Percentiles rank a stretch among this genome's conserved stretches.
Conservation (phyloP, 2,329 filamentous ascomycete genomes). For the Verticillium alfalfae region DNA sequence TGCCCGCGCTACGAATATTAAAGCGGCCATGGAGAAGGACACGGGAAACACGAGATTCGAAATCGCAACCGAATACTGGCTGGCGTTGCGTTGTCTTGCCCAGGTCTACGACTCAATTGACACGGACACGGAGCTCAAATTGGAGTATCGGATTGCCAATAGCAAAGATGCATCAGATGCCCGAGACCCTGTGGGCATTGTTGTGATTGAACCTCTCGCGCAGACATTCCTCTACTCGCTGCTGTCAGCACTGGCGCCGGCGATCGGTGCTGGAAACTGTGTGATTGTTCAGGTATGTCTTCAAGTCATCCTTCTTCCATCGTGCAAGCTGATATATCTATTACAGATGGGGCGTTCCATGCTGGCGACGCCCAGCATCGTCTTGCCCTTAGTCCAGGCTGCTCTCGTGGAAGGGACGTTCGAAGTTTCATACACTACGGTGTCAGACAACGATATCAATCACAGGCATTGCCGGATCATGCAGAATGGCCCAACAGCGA, state of each 20-base stretch:
- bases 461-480: conserved; percentile 3
- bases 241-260: conserved; percentile 16
- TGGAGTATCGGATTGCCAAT: conserved; percentile 14
- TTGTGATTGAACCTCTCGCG: conserved; percentile 17
- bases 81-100: conserved; percentile 30
- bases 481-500: neutral
- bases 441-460: conserved; percentile 17
- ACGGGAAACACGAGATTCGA: conserved; percentile 13
- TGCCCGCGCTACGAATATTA: conserved; percentile 24
- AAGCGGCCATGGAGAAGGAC: conserved; percentile 33
- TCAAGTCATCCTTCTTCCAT: neutral
- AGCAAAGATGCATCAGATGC: conserved; percentile 5
- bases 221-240: conserved; percentile 18
- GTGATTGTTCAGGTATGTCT: conserved; percentile 17
- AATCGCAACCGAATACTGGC: conserved; percentile 31
- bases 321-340: conserved; percentile 1
- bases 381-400: conserved; percentile 28
- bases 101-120: conserved; percentile 32
- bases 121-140: conserved; percentile 13
- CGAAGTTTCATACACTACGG: conserved; percentile 26
- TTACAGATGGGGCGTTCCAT: conserved; percentile 31
- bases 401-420: conserved; percentile 44
- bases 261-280: conserved; percentile 21
- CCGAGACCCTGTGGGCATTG: conserved; percentile 10
- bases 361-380: conserved; percentile 23